Base-by-base conservation (phyloP, 2,329 filamentous ascomycete genomes). In the Neopestalotiopsis rosae region DNA sequence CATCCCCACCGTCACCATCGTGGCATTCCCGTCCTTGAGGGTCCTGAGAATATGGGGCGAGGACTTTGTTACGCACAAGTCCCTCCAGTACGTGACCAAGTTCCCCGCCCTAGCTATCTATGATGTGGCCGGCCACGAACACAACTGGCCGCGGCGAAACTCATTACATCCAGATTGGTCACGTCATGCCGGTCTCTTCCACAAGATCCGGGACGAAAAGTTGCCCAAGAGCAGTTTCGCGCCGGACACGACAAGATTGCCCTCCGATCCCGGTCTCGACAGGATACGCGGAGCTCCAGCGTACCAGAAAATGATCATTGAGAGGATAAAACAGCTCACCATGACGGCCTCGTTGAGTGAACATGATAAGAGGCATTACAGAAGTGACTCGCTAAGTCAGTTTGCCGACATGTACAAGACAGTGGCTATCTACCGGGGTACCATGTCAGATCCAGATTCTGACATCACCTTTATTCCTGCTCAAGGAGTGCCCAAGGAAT, bases 61-160 rank as follows among this genome's bases (percentile, higher is more conserved):
- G 40, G 72, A 80, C 28, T 76, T 80, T 3, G 79, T 80, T 0
- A 84, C 84, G 0, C 72, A 76, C 5, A 71, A 77, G 5, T 85
- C 83, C 0, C 74, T 88, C 4, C 76, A 74, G 5, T 84, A 81
- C 73, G 74, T 84, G 3, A 74, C 79, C 10, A 75, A 73, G 4
- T 85, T 88, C 61, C 85, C 85, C 0, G 78, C 80, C 1, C 76
- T 88, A 38, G 79, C 77, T 1, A 65, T 87, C 4, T 85, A 85
- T 72, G 84, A 86, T 69, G 77, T 85, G 30, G 77, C 78, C 66
- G 81, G 78, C 5, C 73, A 73, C 30, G 12, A 42, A 34, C 74
- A 73, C 2, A 80, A 83, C 66, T 85, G 83, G 83, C 45, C 45
- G 5, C 17, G 4, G 20, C 5, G 3, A 12, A 2, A 9, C n/a